These are phyloP conservation scores for Cymbopogon flexuosus DNA, from an alignment of 202 grass and related monocot species.

Conservation along the genomic window DNA sequence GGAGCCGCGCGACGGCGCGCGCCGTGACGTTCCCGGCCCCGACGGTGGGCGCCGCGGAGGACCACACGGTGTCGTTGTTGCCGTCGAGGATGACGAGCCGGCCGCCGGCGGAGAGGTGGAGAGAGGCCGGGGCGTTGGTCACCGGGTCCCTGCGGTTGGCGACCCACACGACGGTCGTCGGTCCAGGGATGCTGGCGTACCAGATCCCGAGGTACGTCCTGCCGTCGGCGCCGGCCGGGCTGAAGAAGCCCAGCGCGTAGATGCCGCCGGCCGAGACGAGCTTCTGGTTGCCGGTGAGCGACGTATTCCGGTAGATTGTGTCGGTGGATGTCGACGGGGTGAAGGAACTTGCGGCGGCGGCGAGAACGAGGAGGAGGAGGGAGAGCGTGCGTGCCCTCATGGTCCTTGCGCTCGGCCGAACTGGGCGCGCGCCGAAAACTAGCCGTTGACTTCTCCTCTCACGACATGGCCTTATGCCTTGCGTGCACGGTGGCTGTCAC, in stretches of 20 bases:
- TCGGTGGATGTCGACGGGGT: not conserved
- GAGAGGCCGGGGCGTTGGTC: not conserved
- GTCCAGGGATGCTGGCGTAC: conserved; percentile 42
- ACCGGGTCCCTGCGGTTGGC: conserved; percentile 59
- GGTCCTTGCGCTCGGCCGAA: not conserved
- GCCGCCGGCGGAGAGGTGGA: conserved; percentile 39
- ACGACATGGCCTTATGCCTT: not conserved
- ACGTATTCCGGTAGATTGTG: conserved; percentile 9
- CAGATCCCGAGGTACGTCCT: conserved; percentile 58
- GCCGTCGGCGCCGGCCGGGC: conserved; percentile 9
- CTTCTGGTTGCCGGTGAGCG: conserved; percentile 44
- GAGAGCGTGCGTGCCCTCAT: not conserved
- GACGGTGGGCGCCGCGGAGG: conserved; percentile 15
- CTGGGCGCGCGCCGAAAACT: not conserved
- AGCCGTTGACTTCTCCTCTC: conserved; percentile 2
- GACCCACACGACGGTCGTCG: conserved; percentile 68
- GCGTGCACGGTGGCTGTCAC: not conserved
- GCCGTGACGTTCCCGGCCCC: not conserved
- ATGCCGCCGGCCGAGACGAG: conserved; percentile 44
- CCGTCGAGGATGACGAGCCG: conserved; percentile 40
- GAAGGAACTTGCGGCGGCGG: not conserved
- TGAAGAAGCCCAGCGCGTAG: conserved; percentile 77
- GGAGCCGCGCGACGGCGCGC: conserved; percentile 28
- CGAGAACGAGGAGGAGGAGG: not conserved
- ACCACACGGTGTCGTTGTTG: conserved; percentile 43